A percentile compares a stretch with the other conserved stretches of the same genome.
Conservation (phyloP, 805 yeast species). For the Metschnikowia lunata region DNA sequence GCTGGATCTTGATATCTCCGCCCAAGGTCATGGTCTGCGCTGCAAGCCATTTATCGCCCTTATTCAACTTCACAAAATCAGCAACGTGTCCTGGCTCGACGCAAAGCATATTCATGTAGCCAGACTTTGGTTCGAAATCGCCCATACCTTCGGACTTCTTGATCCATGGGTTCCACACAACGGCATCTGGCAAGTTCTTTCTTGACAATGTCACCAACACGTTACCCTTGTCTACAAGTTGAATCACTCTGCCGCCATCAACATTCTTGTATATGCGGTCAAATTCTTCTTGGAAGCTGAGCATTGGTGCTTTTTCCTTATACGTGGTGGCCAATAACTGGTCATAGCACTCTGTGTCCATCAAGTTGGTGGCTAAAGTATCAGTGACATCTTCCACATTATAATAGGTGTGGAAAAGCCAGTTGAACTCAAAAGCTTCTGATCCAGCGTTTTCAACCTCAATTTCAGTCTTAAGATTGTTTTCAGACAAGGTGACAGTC, state of each 20-base stretch:
- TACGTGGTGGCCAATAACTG: slow-evolving; percentile 64
- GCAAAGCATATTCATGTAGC: slow-evolving; percentile 85
- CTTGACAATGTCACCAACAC: slow-evolving; percentile 67
- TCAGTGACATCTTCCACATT: slow-evolving; percentile 73
- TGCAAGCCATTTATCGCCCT: slow-evolving; percentile 77
- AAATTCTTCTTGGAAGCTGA: slow-evolving; percentile 69
- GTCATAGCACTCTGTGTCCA: slow-evolving; percentile 69
- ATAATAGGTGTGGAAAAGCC: slow-evolving; percentile 92
- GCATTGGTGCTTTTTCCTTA: slow-evolving; percentile 69
- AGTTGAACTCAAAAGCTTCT: slow-evolving; percentile 74
- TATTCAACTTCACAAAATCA: slow-evolving; percentile 55
- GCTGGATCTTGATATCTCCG: slow-evolving; percentile 60
- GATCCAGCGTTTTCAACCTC: slow-evolving; percentile 71
- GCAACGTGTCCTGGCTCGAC: slow-evolving; percentile 90
- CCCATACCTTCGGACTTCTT: slow-evolving; percentile 76
- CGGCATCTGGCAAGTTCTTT: slow-evolving; percentile 60
- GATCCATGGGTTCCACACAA: slow-evolving; percentile 98
- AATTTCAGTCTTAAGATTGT: slow-evolving; percentile 60
- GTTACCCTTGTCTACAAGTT: slow-evolving; percentile 66
- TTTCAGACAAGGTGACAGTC: slow-evolving; percentile 55
- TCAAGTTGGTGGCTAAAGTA: slow-evolving; percentile 70
- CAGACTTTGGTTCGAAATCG: slow-evolving; percentile 84
- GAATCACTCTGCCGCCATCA: slow-evolving; percentile 49
- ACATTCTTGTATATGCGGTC: slow-evolving; percentile 79
- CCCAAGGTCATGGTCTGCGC: slow-evolving; percentile 55